These are phyloP conservation scores for Pleomassaria siparia DNA, from an alignment of 2,329 filamentous ascomycete genomes.

Conservation along the genomic window DNA sequence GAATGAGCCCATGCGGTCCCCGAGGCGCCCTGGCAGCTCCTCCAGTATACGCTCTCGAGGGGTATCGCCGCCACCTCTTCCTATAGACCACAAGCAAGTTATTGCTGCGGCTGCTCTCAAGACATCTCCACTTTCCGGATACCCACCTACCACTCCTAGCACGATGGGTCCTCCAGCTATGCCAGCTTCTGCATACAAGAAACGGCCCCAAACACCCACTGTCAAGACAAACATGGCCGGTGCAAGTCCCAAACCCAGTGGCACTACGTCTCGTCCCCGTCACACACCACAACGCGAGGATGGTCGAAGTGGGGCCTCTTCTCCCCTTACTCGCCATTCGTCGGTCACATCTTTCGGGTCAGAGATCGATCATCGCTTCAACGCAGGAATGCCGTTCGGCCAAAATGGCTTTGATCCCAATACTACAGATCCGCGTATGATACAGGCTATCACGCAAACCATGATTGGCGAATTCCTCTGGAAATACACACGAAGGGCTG, in stretches of 20 bases:
- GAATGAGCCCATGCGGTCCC: conserved; percentile 32
- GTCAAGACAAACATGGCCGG: conserved; percentile 46
- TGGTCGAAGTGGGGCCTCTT: conserved; percentile 47
- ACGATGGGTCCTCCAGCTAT: conserved; percentile 82
- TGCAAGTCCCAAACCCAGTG: conserved; percentile 48
- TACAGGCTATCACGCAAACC: conserved; percentile 97
- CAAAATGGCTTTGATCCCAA: conserved; percentile 63
- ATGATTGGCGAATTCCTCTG: conserved; percentile 99
- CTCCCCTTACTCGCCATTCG: conserved; percentile 66
- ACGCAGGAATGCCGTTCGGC: conserved; percentile 55
- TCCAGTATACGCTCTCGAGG: conserved; percentile 62
- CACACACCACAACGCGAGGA: conserved; percentile 45
- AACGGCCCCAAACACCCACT: conserved; percentile 43
- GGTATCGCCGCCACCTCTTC: conserved; percentile 69
- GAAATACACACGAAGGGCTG: conserved; percentile 97
- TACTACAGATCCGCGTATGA: conserved; percentile 92
- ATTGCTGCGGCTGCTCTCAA: conserved; percentile 76
- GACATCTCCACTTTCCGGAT: conserved; percentile 21
- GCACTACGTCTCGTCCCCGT: conserved; percentile 59
- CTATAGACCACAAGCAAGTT: conserved; percentile 76
- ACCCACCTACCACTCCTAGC: conserved; percentile 42
- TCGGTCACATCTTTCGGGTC: conserved; percentile 96
- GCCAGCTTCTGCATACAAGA: conserved; percentile 73
- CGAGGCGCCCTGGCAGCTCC: conserved; percentile 69
- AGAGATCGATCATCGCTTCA: conserved; percentile 89